Percentiles rank a stretch among this genome's conserved stretches.
Evolutionary conservation across 2,329 filamentous ascomycete genomes (phyloP).

Genomic region (Pseudopithomyces chartarum): DNA sequence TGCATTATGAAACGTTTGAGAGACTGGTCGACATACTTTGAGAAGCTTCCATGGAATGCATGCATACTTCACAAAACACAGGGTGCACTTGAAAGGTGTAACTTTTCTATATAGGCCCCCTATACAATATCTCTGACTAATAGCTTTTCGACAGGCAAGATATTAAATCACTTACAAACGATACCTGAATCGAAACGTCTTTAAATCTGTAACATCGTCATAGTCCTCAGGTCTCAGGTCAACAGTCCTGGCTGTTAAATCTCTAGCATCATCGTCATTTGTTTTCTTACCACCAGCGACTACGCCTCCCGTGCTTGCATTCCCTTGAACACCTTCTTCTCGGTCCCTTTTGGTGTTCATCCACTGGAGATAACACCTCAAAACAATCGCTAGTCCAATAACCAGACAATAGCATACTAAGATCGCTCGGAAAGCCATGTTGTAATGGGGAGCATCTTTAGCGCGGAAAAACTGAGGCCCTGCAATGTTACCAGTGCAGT

Average conservation of each 20-base stretch:
- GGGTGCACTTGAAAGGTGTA: no score
- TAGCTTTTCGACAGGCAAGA: no score
- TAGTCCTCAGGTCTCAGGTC: slow-evolving; percentile 25
- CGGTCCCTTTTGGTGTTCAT: slow-evolving; percentile 25
- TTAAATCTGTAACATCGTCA: slow-evolving; percentile 32
- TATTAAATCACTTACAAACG: slow-evolving; percentile 11
- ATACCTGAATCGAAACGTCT: slow-evolving; percentile 32
- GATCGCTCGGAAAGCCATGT: slow-evolving; percentile 27
- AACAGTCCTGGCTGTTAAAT: slow-evolving; percentile 3
- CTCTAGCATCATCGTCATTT: slow-evolving; percentile 8
- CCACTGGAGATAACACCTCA: slow-evolving; percentile 26
- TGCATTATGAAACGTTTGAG: no score
- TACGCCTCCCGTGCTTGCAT: slow-evolving; percentile 22
- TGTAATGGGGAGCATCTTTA: slow-evolving; percentile 25
- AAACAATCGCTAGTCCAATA: slow-evolving; percentile 29
- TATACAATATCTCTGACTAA: no score
- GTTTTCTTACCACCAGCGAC: slow-evolving; percentile 21
- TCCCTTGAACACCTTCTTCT: slow-evolving; percentile 25
- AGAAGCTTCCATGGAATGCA: no score
- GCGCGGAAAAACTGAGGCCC: slow-evolving; percentile 36
- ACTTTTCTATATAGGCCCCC: no score
- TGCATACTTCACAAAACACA: no score
- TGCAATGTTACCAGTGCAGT: slow-evolving; percentile 38
- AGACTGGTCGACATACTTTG: no score
- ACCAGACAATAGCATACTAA: slow-evolving; percentile 41